Percentiles rank a stretch among this genome's conserved stretches.
These are phyloP conservation scores for Lanmaoa rubissima DNA, from an alignment of 768 basidiomycete species.

Conservation along the genomic window DNA sequence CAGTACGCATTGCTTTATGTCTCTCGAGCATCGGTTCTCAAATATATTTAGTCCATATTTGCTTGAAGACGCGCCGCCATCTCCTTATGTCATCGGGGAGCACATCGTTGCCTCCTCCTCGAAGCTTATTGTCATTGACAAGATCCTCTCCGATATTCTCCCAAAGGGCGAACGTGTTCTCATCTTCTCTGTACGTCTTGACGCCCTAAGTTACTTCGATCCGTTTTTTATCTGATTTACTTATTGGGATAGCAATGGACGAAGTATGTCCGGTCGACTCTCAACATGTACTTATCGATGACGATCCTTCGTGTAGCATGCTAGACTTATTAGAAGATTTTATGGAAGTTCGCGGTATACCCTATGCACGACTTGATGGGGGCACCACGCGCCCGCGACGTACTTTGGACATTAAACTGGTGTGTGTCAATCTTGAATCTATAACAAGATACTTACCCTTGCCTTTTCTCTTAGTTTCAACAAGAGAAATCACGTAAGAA, in stretches of 20 bases:
- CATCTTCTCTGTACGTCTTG: constrained; percentile 58
- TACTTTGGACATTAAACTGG: constrained; percentile 55
- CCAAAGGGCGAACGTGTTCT: constrained; percentile 63
- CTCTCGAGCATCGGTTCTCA: constrained; percentile 1
- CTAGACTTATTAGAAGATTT: constrained; percentile 69
- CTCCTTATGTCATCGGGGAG: constrained; percentile 50
- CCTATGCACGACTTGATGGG: constrained; percentile 64
- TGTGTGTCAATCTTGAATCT: constrained; percentile 23
- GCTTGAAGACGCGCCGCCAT: constrained; percentile 47
- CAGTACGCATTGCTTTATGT: constrained; percentile 41
- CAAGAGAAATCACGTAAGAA: constrained; percentile 52
- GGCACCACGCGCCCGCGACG: constrained; percentile 51
- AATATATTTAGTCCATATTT: constrained; percentile 46
- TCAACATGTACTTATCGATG: background rate
- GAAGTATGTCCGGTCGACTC: constrained; percentile 28
- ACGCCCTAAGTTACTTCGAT: background rate
- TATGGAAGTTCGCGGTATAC: constrained; percentile 54
- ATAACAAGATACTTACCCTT: background rate
- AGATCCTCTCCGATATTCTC: constrained; percentile 52
- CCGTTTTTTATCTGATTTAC: constrained; percentile 5
- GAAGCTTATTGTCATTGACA: constrained; percentile 58
- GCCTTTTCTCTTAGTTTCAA: constrained; percentile 44
- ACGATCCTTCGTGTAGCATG: constrained; percentile 44
- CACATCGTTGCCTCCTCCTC: constrained; percentile 56
- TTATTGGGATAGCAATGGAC: constrained; percentile 54